phyloP scores from a whole-genome alignment of 148 eudicot genomes.

The Chenopodium berlandieri region DNA sequence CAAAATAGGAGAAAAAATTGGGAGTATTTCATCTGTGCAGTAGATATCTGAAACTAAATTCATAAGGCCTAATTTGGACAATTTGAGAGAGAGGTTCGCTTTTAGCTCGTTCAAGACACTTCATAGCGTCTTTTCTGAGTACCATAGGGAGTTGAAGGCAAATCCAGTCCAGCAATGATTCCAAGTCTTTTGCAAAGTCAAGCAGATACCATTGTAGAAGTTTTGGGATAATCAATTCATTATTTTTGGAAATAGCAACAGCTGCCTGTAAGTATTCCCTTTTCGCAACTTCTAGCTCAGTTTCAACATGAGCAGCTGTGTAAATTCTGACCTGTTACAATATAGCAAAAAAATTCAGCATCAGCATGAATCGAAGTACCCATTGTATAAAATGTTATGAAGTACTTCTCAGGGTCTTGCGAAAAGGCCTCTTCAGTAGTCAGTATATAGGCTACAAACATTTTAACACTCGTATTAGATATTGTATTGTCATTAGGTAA shows the following conservation, averaged over 20 bases:
- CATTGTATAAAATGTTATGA: not conserved
- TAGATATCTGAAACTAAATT: conserved; percentile 82
- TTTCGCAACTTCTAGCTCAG: conserved; percentile 72
- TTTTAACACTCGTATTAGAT: not conserved
- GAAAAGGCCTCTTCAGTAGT: not conserved
- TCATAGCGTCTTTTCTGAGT: conserved; percentile 50
- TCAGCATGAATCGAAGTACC: not conserved
- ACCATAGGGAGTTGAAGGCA: conserved; percentile 76
- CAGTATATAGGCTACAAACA: not conserved
- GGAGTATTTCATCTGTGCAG: conserved; percentile 38
- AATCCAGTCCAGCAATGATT: conserved; percentile 80
- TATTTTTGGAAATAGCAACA: conserved; percentile 47
- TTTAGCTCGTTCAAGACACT: conserved; percentile 51
- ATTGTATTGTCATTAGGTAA: not conserved
- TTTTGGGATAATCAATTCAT: conserved; percentile 71
- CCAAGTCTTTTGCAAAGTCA: conserved; percentile 90
- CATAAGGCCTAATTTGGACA: conserved; percentile 58
- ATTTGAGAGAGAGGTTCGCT: conserved; percentile 48
- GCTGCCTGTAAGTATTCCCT: conserved; percentile 79
- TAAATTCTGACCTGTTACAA: conserved; percentile 67
- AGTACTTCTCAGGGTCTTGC: not conserved
- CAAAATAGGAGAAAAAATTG: not conserved
- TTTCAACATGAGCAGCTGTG: conserved; percentile 67
- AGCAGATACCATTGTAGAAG: conserved; percentile 80
- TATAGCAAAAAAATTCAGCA: not conserved